A percentile compares a stretch with the other conserved stretches of the same genome.
Conservation (phyloP, 148 eudicot species). For the Polygonum maritimum region DNA sequence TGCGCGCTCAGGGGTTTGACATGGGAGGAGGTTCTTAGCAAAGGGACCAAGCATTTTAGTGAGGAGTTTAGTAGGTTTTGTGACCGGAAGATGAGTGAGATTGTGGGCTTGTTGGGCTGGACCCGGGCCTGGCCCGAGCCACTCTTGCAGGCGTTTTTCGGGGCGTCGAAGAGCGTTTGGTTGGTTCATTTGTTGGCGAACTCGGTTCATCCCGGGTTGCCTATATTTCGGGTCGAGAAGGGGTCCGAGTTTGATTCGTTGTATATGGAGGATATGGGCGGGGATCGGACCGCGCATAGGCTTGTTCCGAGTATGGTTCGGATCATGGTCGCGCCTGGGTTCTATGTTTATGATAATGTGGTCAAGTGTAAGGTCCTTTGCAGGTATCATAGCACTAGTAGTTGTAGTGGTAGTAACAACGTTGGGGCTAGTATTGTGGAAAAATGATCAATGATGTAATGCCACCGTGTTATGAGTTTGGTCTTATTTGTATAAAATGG, state of each 20-base stretch:
- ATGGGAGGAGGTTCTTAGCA: slow-evolving; percentile 82
- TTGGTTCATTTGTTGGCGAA: slow-evolving; percentile 76
- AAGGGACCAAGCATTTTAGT: slow-evolving; percentile 79
- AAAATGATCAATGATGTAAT: neutral
- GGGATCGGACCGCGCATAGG: slow-evolving; percentile 37
- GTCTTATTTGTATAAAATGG: slow-evolving; percentile 8
- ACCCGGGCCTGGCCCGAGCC: slow-evolving; percentile 82
- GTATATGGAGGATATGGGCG: slow-evolving; percentile 92
- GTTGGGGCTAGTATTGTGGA: neutral
- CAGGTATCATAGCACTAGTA: slow-evolving; percentile 37
- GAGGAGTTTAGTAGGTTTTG: slow-evolving; percentile 86
- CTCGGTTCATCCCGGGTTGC: slow-evolving; percentile 67
- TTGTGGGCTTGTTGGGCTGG: slow-evolving; percentile 81
- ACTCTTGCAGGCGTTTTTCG: slow-evolving; percentile 77
- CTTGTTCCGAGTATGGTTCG: slow-evolving; percentile 54
- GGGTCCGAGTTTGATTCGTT: slow-evolving; percentile 53
- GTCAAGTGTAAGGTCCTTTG: slow-evolving; percentile 97
- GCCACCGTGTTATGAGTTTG: neutral
- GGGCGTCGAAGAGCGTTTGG: slow-evolving; percentile 83
- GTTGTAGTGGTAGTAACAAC: neutral
- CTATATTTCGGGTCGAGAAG: slow-evolving; percentile 64
- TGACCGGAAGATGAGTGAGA: slow-evolving; percentile 89
- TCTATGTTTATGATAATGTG: slow-evolving; percentile 80
- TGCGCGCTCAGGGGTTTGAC: slow-evolving; percentile 27
- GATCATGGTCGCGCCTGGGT: slow-evolving; percentile 93